Percentiles rank a stretch among this genome's conserved stretches.
Evolutionary conservation across 2,329 filamentous ascomycete genomes (phyloP).

Genomic region (Claviceps fusiformis): DNA sequence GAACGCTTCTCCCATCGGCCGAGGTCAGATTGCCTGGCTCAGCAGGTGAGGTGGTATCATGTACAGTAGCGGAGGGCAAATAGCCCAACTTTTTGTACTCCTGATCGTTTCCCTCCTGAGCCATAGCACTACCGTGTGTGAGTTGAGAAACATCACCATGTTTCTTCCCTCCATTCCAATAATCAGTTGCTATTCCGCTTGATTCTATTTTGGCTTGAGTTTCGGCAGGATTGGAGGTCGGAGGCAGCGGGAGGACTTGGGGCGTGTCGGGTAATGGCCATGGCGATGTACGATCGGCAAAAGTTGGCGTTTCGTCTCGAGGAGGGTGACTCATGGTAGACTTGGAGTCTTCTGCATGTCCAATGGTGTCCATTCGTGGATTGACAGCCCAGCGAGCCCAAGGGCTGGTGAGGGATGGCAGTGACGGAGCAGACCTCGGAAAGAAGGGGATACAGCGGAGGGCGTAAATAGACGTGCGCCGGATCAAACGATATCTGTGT

Average conservation of each 20-base stretch:
- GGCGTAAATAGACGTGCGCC: not conserved
- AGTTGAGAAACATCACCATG: slow-evolving; percentile 6
- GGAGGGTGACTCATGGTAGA: slow-evolving; percentile 10
- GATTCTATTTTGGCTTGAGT: not conserved
- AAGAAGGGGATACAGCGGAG: not conserved
- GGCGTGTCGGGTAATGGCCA: slow-evolving; percentile 2
- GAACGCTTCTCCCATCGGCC: slow-evolving; percentile 46
- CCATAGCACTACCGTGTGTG: not conserved
- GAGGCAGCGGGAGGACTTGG: slow-evolving; percentile 4
- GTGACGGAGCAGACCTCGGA: not conserved
- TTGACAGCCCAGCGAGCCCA: not conserved
- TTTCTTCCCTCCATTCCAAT: slow-evolving; percentile 9
- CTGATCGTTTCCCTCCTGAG: not conserved
- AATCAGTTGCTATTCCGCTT: slow-evolving; percentile 4
- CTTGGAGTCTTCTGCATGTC: slow-evolving; percentile 7
- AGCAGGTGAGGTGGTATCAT: not conserved
- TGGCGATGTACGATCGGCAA: slow-evolving; percentile 4
- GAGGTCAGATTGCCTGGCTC: slow-evolving; percentile 1
- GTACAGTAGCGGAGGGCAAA: not conserved
- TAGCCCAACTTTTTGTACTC: not conserved
- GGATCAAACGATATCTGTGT: not conserved
- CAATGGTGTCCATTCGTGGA: not conserved
- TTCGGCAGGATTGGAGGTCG: slow-evolving; percentile 1
- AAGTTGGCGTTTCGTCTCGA: slow-evolving; percentile 4
- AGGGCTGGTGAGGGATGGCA: not conserved